Evolutionary conservation across 805 yeast genomes (phyloP).

Genomic region (Teunomyces gatunensis): DNA sequence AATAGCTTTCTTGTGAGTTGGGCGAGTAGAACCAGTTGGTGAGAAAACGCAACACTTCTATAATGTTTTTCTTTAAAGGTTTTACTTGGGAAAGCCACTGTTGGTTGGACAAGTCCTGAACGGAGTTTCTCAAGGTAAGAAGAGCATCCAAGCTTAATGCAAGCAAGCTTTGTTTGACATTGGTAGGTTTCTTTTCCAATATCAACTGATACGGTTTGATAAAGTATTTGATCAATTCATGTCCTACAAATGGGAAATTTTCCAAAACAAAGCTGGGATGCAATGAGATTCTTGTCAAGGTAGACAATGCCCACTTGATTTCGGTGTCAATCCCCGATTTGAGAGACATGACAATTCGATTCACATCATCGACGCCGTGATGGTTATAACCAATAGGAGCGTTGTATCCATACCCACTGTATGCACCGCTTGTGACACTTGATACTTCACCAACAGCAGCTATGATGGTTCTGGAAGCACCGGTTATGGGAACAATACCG

Average conservation of each 20-base stretch:
- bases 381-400: slow-evolving; percentile 25
- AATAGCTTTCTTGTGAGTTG: slow-evolving; percentile 12
- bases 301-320: slow-evolving; percentile 66
- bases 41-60: slow-evolving; percentile 43
- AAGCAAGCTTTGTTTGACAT: slow-evolving; percentile 19
- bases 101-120: slow-evolving; percentile 82
- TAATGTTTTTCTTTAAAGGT: slow-evolving; percentile 45
- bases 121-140: slow-evolving; percentile 72
- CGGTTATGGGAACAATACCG: slow-evolving; percentile 2
- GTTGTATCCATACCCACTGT: slow-evolving; percentile 14
- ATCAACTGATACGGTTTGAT: slow-evolving; percentile 30
- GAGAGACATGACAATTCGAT: slow-evolving; percentile 69
- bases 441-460: slow-evolving; percentile 1
- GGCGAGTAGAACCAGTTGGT: slow-evolving; percentile 31
- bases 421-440: slow-evolving; percentile 5
- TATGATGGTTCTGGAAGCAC: background rate
- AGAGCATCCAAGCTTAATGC: slow-evolving; percentile 44
- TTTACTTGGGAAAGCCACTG: slow-evolving; percentile 63
- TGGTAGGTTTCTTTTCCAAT: slow-evolving; percentile 13
- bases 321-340: slow-evolving; percentile 63
- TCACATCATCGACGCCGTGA: slow-evolving; percentile 61
- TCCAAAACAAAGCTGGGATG: slow-evolving; percentile 29
- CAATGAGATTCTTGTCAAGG: slow-evolving; percentile 45
- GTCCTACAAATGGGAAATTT: slow-evolving; percentile 40
- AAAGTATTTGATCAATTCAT: slow-evolving; percentile 38